Evolutionary conservation across 2,329 filamentous ascomycete species (phyloP), one percentile per base, ranked within the genome.

Genomic region (Lecanicillium sp.): DNA sequence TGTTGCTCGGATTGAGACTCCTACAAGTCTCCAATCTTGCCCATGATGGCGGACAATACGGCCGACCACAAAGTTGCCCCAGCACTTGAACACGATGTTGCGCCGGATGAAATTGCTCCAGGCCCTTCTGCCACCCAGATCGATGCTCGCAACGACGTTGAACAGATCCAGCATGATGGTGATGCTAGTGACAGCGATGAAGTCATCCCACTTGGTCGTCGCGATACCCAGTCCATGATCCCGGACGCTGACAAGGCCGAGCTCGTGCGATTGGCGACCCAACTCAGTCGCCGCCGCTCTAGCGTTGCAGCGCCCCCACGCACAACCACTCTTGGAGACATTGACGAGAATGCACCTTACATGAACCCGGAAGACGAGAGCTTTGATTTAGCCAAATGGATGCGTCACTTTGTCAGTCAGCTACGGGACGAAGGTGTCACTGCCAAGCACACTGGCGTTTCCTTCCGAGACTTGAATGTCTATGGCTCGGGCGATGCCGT

Each of bases 401-500:
- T 68, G 1, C 55, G 55, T 28, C 46, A 52, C 27, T 61, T 68
- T 41, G 55, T 68, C 6, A 41, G 47, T 1, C 54, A 61, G 22
- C 56, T 80, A 27, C 66, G 76, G 27, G 67, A 68, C 14, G 73
- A 81, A 41, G 72, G 74, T 1, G 61, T 80, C 33, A 68, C 65
- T 42, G 59, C 63, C 44, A 71, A 64, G 46, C 62, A 64, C 6
- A 72, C 79, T 0, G 79, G 80, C 4, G 66, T 86, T 6, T 71
- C 73, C 1, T 85, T 78, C 60, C 75, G 75, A 43, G 68, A 83
- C 37, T 67, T 87, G 25, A 74, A 73, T 40, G 78, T 87, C 0
- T 79, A 69, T 5, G 83, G 83, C 1, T 79, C 78, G 0, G 82
- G 81, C 1, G 69, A 73, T 3, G 79, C 79, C 1, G 54, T 87